phyloP scores from a whole-genome alignment of 129 eudicot genomes.

The Chrysanthemum seticuspe region DNA sequence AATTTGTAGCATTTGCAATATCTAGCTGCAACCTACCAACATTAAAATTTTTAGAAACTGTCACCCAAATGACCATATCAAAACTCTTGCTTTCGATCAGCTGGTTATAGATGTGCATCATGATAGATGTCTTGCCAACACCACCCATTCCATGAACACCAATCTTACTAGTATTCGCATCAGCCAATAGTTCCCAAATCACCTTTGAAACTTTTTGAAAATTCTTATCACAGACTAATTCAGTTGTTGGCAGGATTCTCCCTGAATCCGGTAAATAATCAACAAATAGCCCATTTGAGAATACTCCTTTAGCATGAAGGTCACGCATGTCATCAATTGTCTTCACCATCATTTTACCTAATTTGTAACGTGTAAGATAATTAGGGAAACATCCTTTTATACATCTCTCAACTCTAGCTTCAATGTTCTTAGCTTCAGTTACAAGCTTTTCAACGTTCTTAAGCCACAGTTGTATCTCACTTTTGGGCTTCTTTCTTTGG shows the following conservation, averaged over 20 bases:
- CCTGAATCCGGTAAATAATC: constrained; percentile 27
- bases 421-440: constrained; percentile 31
- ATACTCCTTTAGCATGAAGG: constrained; percentile 35
- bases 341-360: constrained; percentile 38
- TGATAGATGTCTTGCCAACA: constrained; percentile 49
- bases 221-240: constrained; percentile 29
- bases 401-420: constrained; percentile 26
- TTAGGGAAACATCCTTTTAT: constrained; percentile 36
- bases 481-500: constrained; percentile 37
- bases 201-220: constrained; percentile 22
- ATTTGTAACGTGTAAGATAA: constrained; percentile 33
- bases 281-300: constrained; percentile 32
- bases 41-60: constrained; percentile 34
- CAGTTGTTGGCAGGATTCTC: constrained; percentile 37
- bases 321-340: constrained; percentile 23
- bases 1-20: constrained; percentile 33
- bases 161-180: constrained; percentile 21
- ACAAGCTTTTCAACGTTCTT: constrained; percentile 35
- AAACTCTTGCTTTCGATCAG: constrained; percentile 33
- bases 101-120: constrained; percentile 39
- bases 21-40: constrained; percentile 39
- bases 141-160: constrained; percentile 57
- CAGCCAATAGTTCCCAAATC: constrained; percentile 36
- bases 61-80: constrained; percentile 51
- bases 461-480: constrained; percentile 38